Evolutionary conservation across 495 filamentous ascomycete species (phyloP).

Genomic region (Penicillium maclennaniae): DNA sequence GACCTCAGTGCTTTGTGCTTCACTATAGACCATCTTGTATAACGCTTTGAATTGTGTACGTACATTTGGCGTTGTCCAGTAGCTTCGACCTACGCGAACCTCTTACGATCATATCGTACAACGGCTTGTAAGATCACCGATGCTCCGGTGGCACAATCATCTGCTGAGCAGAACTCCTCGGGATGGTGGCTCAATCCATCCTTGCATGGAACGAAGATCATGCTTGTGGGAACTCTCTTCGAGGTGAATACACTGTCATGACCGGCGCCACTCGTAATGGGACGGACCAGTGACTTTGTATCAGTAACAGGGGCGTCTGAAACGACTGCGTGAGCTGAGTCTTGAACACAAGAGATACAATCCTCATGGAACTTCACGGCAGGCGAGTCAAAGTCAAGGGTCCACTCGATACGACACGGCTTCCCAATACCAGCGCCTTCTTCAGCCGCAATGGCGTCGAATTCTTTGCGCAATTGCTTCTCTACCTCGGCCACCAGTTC

Average conservation of each 20-base stretch:
- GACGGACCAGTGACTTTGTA: constrained; percentile 37
- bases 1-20: constrained; percentile 14
- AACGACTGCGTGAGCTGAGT: constrained; percentile 54
- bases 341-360: constrained; percentile 63
- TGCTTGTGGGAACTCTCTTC: constrained; percentile 56
- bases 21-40: neutral
- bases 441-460: constrained; percentile 52
- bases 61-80: neutral
- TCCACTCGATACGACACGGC: constrained; percentile 56
- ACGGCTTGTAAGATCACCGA: constrained; percentile 61
- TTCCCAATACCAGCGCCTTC: constrained; percentile 49
- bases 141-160: constrained; percentile 60
- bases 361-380: constrained; percentile 66
- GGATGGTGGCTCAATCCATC: constrained; percentile 66
- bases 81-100: constrained; percentile 22
- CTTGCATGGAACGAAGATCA: constrained; percentile 65
- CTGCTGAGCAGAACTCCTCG: constrained; percentile 54
- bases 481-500: constrained; percentile 54
- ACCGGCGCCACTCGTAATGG: constrained; percentile 54
- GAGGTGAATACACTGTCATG: constrained; percentile 65
- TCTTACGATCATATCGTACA: constrained; percentile 54
- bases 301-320: constrained; percentile 44
- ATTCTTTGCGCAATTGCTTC: constrained; percentile 49
- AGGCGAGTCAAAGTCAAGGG: constrained; percentile 57
- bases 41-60: neutral